These are phyloP conservation scores for Cladosporium colombiae DNA, from an alignment of 2,329 filamentous ascomycete species.

Conservation along the genomic window DNA sequence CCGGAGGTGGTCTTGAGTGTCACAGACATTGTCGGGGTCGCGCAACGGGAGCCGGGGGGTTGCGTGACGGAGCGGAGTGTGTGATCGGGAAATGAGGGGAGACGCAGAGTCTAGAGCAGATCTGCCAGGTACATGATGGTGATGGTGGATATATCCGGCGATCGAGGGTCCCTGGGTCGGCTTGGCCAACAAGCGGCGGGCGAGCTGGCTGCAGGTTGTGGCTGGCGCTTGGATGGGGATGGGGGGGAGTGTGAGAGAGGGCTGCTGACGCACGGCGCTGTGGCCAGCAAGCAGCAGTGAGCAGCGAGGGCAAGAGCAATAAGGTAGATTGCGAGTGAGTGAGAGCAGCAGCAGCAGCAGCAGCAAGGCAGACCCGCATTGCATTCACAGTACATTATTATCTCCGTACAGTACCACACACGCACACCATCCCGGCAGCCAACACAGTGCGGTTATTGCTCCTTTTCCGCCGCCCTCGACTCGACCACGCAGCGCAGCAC, in stretches of 20 bases:
- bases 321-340: no score
- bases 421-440: neutral
- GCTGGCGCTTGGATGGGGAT: conserved; percentile 5
- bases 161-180: conserved; percentile 8
- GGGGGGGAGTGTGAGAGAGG: neutral
- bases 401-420: neutral
- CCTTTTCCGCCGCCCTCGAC: neutral
- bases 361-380: conserved; percentile 4
- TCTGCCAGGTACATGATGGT: conserved; percentile 11
- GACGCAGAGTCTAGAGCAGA: conserved; percentile 1
- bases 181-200: conserved; percentile 2
- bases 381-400: neutral
- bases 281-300: neutral
- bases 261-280: conserved; percentile 6
- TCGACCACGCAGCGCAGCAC: neutral
- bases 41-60: neutral
- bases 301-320: neutral
- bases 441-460: conserved; percentile 3
- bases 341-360: neutral
- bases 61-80: conserved; percentile 5
- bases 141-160: conserved; percentile 13
- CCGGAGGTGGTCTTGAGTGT: conserved; percentile 83
- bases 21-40: conserved; percentile 43
- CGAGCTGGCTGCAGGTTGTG: conserved; percentile 1
- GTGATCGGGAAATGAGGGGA: conserved; percentile 14